Conservation (phyloP, 1,284 basidiomycete genomes). For the Trichosporon sp. region DNA sequence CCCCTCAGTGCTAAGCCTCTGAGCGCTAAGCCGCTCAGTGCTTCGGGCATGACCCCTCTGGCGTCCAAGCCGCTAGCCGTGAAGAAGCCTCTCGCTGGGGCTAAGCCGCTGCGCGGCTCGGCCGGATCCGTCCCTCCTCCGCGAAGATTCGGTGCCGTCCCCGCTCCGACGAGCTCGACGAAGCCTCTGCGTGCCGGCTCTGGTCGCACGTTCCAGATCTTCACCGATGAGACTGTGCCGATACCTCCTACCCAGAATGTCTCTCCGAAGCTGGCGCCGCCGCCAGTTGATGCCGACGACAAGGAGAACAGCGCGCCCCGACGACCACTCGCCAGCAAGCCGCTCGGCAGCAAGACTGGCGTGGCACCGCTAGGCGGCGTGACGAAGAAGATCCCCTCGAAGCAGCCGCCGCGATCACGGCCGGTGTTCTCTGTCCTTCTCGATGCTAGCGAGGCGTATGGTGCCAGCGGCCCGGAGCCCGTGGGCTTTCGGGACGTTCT, state of each 20-base stretch:
- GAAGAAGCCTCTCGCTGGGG: background rate
- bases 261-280: background rate
- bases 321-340: constrained; percentile 22
- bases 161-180: background rate
- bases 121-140: background rate
- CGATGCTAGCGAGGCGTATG: constrained; percentile 44
- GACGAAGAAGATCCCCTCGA: background rate
- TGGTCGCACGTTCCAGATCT: constrained; percentile 6
- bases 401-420: background rate
- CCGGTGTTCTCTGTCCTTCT: constrained; percentile 13
- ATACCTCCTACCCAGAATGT: background rate
- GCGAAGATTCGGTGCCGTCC: background rate
- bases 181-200: background rate
- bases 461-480: constrained; percentile 35
- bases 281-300: constrained; percentile 9
- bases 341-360: constrained; percentile 12
- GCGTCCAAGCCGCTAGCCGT: background rate
- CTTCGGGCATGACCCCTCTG: too few relatives aligned
- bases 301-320: constrained; percentile 27
- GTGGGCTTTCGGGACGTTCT: constrained; percentile 27
- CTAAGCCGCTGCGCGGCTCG: background rate
- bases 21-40: background rate
- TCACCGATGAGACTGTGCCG: constrained; percentile 1
- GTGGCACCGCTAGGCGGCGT: background rate
- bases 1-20: background rate